A percentile compares a stretch with the other conserved stretches of the same genome.
Evolutionary conservation across 768 basidiomycete genomes (phyloP).

Genomic region (Rubroboletus satanas): DNA sequence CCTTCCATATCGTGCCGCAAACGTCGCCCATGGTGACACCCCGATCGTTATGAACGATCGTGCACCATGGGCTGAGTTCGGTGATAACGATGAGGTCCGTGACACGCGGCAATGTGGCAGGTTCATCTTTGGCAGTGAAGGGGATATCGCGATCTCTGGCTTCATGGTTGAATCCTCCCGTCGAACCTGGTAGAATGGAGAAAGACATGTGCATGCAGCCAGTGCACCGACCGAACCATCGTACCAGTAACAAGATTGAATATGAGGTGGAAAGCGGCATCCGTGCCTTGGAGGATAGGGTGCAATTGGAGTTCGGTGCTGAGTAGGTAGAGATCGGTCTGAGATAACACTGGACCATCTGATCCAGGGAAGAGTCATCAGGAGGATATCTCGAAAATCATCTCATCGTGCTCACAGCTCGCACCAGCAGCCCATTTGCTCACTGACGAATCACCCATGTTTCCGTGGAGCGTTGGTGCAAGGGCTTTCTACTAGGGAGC

Average conservation of each 20-base stretch:
- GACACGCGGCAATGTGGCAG: slow-evolving; percentile 67
- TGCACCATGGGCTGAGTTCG: slow-evolving; percentile 72
- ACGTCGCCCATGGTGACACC: slow-evolving; percentile 79
- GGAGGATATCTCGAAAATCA: not conserved
- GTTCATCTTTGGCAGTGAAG: slow-evolving; percentile 53
- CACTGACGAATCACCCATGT: slow-evolving; percentile 30
- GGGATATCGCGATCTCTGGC: slow-evolving; percentile 57
- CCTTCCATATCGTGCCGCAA: slow-evolving; percentile 67
- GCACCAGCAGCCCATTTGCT: slow-evolving; percentile 35
- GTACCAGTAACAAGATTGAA: slow-evolving; percentile 70
- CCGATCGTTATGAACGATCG: slow-evolving; percentile 61
- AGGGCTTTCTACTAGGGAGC: not conserved
- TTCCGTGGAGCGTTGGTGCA: not conserved
- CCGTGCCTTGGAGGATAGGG: slow-evolving; percentile 60
- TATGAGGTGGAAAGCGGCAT: slow-evolving; percentile 54
- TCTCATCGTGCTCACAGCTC: slow-evolving; percentile 29
- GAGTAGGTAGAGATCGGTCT: slow-evolving; percentile 80
- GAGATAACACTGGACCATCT: slow-evolving; percentile 79
- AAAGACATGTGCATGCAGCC: not conserved
- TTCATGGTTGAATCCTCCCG: slow-evolving; percentile 58
- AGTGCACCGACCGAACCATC: not conserved
- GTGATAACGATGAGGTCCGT: slow-evolving; percentile 56
- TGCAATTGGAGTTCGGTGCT: slow-evolving; percentile 65
- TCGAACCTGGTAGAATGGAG: slow-evolving; percentile 41
- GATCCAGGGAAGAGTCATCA: not conserved